Percentiles rank a stretch among this genome's conserved stretches.
These are phyloP conservation scores for Pythium guiyangense DNA, from an alignment of 352 stramenopile species.

Conservation along the genomic window DNA sequence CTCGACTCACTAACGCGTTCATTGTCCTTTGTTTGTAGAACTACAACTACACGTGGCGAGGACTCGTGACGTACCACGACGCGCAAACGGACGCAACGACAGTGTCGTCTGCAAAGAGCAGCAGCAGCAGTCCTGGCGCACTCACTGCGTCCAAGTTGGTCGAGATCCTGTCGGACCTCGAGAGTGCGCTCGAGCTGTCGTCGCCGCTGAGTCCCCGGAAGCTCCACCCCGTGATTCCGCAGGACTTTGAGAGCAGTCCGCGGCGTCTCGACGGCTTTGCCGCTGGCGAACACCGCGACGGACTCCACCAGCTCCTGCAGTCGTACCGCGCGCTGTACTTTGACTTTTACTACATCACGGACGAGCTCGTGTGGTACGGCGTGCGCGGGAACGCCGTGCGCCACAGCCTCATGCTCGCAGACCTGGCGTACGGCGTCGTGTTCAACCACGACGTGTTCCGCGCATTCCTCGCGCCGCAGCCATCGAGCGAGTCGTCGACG, in stretches of 20 bases:
- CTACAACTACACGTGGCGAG: constrained; percentile 76
- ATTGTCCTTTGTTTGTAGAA: constrained; percentile 31
- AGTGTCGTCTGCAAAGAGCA: constrained; percentile 16
- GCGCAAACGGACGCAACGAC: constrained; percentile 18
- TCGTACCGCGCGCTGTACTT: constrained; percentile 85
- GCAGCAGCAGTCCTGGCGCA: constrained; percentile 10
- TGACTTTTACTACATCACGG: constrained; percentile 90
- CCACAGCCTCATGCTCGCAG: constrained; percentile 76
- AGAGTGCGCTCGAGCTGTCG: constrained; percentile 56
- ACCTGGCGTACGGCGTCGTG: constrained; percentile 79
- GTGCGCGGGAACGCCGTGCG: constrained; percentile 79
- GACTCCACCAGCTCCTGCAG: constrained; percentile 59
- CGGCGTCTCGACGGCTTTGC: constrained; percentile 15
- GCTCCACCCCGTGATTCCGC: constrained; percentile 15
- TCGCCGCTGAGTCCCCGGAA: constrained; percentile 68
- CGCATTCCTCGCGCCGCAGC: constrained; percentile 33
- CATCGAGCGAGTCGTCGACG: constrained; percentile 12
- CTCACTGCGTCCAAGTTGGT: constrained; percentile 25
- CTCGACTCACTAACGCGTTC: not conserved
- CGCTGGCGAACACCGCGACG: constrained; percentile 26
- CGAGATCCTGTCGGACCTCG: constrained; percentile 57
- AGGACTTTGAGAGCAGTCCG: constrained; percentile 34
- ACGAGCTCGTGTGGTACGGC: constrained; percentile 86
- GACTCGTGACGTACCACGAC: constrained; percentile 63
- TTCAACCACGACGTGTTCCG: constrained; percentile 85